Evolutionary conservation across 192 early-diverging fungal species (phyloP).

Genomic region (Podila epigama): DNA sequence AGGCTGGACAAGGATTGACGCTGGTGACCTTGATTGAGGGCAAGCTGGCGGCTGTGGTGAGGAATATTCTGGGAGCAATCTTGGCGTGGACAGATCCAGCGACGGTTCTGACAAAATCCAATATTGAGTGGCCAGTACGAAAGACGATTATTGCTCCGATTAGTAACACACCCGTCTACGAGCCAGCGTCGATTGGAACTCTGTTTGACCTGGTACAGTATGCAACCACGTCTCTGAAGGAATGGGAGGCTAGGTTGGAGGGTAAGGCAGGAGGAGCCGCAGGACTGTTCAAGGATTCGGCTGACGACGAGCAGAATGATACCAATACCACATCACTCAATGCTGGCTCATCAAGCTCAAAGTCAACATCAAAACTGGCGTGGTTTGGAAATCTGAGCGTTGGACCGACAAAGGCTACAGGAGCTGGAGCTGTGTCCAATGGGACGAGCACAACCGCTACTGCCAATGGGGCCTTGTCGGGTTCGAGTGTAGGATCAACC

Average conservation of each 20-base stretch:
- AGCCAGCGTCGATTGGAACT: conserved; percentile 51
- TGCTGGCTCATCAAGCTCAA: conserved; percentile 11
- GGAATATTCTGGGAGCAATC: conserved; percentile 47
- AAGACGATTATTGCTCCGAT: conserved; percentile 48
- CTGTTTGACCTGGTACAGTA: conserved; percentile 48
- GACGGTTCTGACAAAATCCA: conserved; percentile 31
- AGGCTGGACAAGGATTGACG: conserved; percentile 1
- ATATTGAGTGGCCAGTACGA: conserved; percentile 52
- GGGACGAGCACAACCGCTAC: background rate
- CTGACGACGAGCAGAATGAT: conserved; percentile 30
- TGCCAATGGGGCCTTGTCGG: background rate
- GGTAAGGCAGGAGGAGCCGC: conserved; percentile 44
- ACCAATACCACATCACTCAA: conserved; percentile 3
- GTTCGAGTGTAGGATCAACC: too few species aligned
- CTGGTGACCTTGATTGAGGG: conserved; percentile 33
- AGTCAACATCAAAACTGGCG: conserved; percentile 15
- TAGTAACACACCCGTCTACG: conserved; percentile 26
- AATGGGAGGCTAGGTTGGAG: conserved; percentile 46
- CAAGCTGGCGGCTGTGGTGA: conserved; percentile 31
- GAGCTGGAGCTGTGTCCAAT: background rate
- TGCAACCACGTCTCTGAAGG: conserved; percentile 44
- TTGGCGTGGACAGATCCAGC: conserved; percentile 48
- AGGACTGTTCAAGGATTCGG: conserved; percentile 29
- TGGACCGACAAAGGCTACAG: background rate
- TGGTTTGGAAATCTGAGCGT: conserved; percentile 26